These are phyloP conservation scores for Trypanosoma brucei DNA, from an alignment of 208 protist genomes.

Conservation along the genomic window DNA sequence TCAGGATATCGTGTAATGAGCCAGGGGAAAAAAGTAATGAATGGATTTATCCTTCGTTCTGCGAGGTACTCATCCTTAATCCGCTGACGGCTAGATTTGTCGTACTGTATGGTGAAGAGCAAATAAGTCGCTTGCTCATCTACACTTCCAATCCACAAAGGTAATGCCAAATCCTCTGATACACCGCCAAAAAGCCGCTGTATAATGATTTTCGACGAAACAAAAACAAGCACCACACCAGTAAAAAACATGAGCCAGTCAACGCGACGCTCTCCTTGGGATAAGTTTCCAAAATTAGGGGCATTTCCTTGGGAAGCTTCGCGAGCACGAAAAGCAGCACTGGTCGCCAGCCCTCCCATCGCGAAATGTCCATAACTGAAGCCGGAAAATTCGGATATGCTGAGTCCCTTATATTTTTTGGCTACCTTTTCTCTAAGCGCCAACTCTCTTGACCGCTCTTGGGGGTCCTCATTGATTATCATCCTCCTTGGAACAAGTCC, in stretches of 20 bases:
- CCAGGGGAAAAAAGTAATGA: slow-evolving; percentile 64
- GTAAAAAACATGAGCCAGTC: slow-evolving; percentile 70
- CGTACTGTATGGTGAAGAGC: slow-evolving; percentile 69
- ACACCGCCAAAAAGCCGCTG: slow-evolving; percentile 32
- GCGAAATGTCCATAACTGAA: slow-evolving; percentile 66
- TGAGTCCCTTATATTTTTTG: slow-evolving; percentile 46
- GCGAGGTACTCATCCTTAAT: slow-evolving; percentile 45
- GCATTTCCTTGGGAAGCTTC: slow-evolving; percentile 5
- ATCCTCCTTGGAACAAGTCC: slow-evolving; percentile 13
- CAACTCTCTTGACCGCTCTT: slow-evolving; percentile 44
- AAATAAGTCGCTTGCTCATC: slow-evolving; percentile 59
- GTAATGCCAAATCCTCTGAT: slow-evolving; percentile 37
- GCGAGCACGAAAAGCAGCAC: slow-evolving; percentile 13
- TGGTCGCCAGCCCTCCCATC: slow-evolving; percentile 19
- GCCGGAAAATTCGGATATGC: slow-evolving; percentile 32
- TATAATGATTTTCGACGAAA: slow-evolving; percentile 53
- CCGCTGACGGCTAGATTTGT: slow-evolving; percentile 31
- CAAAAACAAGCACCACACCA: slow-evolving; percentile 44
- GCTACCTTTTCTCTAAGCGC: slow-evolving; percentile 44
- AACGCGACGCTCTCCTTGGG: slow-evolving; percentile 20
- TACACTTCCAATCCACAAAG: slow-evolving; percentile 53
- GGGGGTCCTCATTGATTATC: slow-evolving; percentile 14
- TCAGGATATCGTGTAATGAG: slow-evolving; percentile 37
- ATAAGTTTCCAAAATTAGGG: not conserved
- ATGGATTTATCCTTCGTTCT: slow-evolving; percentile 42